These are phyloP conservation scores for Sporobolomyces roseus DNA, from an alignment of 768 basidiomycete species.

Conservation along the genomic window DNA sequence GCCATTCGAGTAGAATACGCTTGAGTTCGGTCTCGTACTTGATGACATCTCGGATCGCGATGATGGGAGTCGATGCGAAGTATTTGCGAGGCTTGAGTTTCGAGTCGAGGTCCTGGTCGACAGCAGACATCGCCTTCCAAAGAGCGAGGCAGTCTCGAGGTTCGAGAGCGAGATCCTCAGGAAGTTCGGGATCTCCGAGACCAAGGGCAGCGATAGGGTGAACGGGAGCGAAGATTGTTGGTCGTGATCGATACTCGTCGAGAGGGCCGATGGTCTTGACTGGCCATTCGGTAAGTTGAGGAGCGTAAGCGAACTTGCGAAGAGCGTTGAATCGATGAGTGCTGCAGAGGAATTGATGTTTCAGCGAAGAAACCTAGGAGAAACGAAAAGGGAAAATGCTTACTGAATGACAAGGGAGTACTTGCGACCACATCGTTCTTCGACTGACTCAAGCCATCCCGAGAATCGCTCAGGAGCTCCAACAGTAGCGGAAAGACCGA, in stretches of 20 bases:
- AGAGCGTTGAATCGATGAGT: conserved; percentile 68
- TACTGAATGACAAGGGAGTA: conserved; percentile 62
- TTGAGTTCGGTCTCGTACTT: conserved; percentile 60
- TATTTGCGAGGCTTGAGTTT: conserved; percentile 54
- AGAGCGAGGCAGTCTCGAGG: conserved; percentile 58
- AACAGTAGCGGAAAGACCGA: conserved; percentile 69
- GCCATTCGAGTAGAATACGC: conserved; percentile 50
- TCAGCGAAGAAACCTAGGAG: background rate
- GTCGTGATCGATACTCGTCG: conserved; percentile 48
- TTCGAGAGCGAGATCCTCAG: conserved; percentile 64
- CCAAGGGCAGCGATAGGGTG: conserved; percentile 62
- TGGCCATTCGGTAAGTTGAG: conserved; percentile 42
- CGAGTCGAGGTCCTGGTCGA: conserved; percentile 28
- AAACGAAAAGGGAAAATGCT: background rate
- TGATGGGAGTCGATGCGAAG: conserved; percentile 52
- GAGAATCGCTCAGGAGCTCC: conserved; percentile 65
- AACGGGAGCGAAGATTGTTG: conserved; percentile 55
- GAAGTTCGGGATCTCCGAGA: conserved; percentile 56
- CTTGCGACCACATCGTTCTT: conserved; percentile 59
- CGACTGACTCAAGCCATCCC: conserved; percentile 62
- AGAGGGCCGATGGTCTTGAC: conserved; percentile 42
- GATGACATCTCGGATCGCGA: conserved; percentile 63
- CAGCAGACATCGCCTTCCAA: conserved; percentile 53
- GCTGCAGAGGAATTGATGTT: background rate
- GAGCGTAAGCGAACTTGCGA: conserved; percentile 62